Base-by-base conservation (phyloP, 2,329 filamentous ascomycete species). In the Hypoxylon rubiginosum region DNA sequence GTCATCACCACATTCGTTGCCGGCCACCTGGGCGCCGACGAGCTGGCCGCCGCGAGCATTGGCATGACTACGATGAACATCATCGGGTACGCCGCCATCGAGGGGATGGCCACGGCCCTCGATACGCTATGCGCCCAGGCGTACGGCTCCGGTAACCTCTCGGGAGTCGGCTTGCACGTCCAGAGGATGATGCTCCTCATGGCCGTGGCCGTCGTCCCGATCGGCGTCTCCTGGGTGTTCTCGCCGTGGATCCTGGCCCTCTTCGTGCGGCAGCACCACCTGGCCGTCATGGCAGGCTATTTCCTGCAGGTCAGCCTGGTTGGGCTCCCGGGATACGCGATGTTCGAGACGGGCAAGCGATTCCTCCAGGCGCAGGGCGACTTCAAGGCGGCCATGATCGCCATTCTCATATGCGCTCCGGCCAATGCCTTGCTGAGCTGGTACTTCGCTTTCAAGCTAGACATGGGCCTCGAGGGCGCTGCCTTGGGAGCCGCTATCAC, bases 311-410 rank as follows among this genome's bases (percentile, higher is more conserved):
- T 84, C 34, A 81, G 83, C 43, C 75, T 87, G 1, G 72, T 85
- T 6, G 84, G 85, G 0, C 76, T 85, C 1, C 85, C 85, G 0
- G 85, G 84, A 2, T 87, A 86, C 58, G 84, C 83, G 1, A 79
- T 80, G 2, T 88, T 87, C 30, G 85, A 87, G 66, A 83, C 83
- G 0, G 77, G 83, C 1, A 88, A 87, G 71, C 79, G 85, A 0
- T 87, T 86, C 66, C 78, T 86, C 2, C 85, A 87, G 70, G 83
- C 85, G 0, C 85, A 87, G 66, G 85, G 85, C 1, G 78, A 85
- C 32, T 87, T 86, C 75, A 82, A 81, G 34, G 83, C 82, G 1
- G 82, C 80, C 13, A 79, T 86, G 70, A 76, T 79, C 8, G 79
- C 85, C 21, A 75, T 86, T 8, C 49, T 85, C 1, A 68, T 85